Conservation (phyloP, 371 early-diverging fungal species). For the Mortierella sp. region DNA sequence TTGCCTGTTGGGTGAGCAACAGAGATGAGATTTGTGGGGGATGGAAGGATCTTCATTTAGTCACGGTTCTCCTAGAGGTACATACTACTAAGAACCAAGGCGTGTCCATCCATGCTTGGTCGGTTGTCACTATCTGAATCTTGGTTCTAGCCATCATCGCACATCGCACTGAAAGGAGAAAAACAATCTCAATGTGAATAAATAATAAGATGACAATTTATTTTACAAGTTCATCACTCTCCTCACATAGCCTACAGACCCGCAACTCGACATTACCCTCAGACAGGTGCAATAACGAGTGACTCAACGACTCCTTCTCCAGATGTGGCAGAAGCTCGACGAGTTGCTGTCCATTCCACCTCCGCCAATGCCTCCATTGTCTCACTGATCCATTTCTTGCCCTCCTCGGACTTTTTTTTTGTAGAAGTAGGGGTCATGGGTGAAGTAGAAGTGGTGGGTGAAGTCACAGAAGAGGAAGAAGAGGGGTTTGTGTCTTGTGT, state of each 20-base stretch:
- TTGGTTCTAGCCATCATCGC: too few relatives aligned
- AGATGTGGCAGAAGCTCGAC: background rate
- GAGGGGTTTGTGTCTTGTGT: background rate
- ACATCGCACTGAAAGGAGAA: too few relatives aligned
- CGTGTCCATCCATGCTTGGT: too few relatives aligned
- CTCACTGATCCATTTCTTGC: background rate
- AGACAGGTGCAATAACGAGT: background rate
- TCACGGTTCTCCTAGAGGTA: too few relatives aligned
- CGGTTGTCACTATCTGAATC: too few relatives aligned
- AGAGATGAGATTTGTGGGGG: too few relatives aligned
- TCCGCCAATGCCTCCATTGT: slow-evolving; percentile 10
- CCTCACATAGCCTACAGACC: background rate
- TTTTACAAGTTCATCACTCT: background rate
- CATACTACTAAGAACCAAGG: too few relatives aligned
- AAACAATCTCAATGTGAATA: too few relatives aligned
- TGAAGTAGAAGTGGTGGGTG: background rate
- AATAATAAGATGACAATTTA: too few relatives aligned
- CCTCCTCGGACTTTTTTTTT: background rate
- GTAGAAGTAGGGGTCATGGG: background rate
- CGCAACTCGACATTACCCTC: background rate
- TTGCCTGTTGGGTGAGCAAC: too few relatives aligned
- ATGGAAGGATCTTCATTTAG: too few relatives aligned
- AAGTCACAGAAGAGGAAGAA: background rate
- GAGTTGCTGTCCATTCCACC: background rate
- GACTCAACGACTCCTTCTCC: background rate